Conservation (phyloP, 2,329 filamentous ascomycete species). For the Cladosporium colombiae region DNA sequence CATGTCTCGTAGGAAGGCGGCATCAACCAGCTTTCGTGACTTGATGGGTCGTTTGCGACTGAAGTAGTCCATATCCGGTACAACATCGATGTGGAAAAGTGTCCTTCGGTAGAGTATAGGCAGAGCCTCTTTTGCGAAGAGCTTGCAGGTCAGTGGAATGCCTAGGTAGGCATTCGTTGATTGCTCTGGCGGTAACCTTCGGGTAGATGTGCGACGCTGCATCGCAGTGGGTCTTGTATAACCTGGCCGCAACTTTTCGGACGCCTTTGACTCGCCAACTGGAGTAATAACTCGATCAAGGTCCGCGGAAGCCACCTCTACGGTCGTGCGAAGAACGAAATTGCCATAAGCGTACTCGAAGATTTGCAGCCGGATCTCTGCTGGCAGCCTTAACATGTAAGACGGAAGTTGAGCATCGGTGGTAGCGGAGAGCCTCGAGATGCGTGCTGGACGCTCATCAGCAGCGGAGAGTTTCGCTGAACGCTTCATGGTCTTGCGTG, state of each 20-base stretch:
- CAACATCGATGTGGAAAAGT: neutral
- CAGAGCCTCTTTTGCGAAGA: neutral
- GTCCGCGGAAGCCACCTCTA: neutral
- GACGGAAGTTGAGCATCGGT: neutral
- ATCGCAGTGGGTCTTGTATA: neutral
- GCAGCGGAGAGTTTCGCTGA: neutral
- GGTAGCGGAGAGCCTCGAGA: neutral
- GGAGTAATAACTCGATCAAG: neutral
- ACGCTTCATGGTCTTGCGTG: neutral
- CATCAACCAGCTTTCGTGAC: neutral
- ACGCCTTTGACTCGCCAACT: neutral
- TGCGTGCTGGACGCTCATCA: neutral
- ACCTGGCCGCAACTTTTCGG: neutral
- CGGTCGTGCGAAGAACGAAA: neutral
- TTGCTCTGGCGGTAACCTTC: neutral
- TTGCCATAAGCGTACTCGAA: neutral
- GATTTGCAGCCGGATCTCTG: neutral
- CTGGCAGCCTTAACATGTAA: neutral
- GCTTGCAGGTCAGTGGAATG: neutral
- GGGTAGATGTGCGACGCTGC: neutral
- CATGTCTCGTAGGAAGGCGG: neutral
- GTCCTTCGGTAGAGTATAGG: neutral
- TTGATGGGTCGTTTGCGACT: neutral
- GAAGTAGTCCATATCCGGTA: neutral
- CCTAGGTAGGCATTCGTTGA: neutral